phyloP scores from a whole-genome alignment of 2,329 filamentous ascomycete genomes.

The Davidsoniella neocaledoniae region DNA sequence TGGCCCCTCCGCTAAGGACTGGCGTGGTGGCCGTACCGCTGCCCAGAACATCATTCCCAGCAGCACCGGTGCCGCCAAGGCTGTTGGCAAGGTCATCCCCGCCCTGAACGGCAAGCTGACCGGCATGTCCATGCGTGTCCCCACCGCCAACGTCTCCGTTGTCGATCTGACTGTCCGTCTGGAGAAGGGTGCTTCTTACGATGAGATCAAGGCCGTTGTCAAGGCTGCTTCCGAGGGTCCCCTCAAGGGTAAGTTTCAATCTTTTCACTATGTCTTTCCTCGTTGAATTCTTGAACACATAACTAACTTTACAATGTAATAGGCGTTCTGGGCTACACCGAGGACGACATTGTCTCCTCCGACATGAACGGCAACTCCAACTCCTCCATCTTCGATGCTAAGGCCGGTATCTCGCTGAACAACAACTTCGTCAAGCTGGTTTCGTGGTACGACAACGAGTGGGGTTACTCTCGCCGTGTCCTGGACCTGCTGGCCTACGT shows the following conservation, averaged over 20 bases:
- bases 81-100: slow-evolving; percentile 99
- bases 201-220: slow-evolving; percentile 82
- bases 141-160: slow-evolving; percentile 96
- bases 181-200: slow-evolving; percentile 76
- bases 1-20: slow-evolving; percentile 95
- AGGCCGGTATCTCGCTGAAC: slow-evolving; percentile 98
- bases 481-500: slow-evolving; percentile 67
- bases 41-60: slow-evolving; percentile 99
- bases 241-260: slow-evolving; percentile 56
- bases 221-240: slow-evolving; percentile 71
- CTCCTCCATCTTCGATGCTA: slow-evolving; percentile 98
- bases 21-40: slow-evolving; percentile 96
- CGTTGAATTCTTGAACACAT: neutral
- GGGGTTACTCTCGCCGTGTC: slow-evolving; percentile 96
- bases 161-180: slow-evolving; percentile 91
- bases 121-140: slow-evolving; percentile 98
- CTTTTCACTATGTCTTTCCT: neutral
- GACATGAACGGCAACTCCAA: slow-evolving; percentile 83
- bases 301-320: slow-evolving; percentile 12
- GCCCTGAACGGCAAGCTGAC: slow-evolving; percentile 98
- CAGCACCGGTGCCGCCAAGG: slow-evolving; percentile 99
- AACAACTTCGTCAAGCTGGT: slow-evolving; percentile 98
- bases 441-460: slow-evolving; percentile 99
- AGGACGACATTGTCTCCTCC: slow-evolving; percentile 89
- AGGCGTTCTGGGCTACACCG: slow-evolving; percentile 87